A percentile compares a stretch with the other conserved stretches of the same genome.
Evolutionary conservation across 129 eudicot species (phyloP).

Genomic region (Deinandra increscens): DNA sequence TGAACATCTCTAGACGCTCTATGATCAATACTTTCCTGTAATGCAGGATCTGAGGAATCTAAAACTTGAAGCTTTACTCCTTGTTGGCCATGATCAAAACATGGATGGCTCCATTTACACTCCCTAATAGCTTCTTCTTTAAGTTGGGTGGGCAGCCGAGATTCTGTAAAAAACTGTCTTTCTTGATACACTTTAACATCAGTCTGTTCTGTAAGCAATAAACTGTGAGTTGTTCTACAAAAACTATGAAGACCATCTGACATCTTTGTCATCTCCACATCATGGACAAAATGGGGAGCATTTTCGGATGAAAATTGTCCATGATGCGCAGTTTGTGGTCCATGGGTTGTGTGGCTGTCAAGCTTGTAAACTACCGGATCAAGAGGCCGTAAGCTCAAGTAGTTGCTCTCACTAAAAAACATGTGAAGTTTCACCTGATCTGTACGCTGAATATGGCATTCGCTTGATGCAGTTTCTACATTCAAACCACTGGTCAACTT

Average conservation of each 20-base stretch:
- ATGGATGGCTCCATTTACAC: conserved; percentile 27
- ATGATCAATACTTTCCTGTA: conserved; percentile 36
- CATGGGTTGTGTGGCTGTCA: conserved; percentile 25
- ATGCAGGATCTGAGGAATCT: conserved; percentile 50
- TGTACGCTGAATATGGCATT: conserved; percentile 23
- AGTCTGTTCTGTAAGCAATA: conserved; percentile 52
- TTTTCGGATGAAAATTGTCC: conserved; percentile 23
- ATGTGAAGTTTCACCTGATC: conserved; percentile 38
- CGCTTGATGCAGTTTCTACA: conserved; percentile 30
- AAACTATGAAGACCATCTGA: conserved; percentile 42
- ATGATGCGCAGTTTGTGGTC: conserved; percentile 23
- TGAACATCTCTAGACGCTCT: conserved; percentile 32
- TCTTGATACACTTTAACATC: conserved; percentile 42
- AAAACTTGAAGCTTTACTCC: conserved; percentile 56
- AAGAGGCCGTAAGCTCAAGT: not conserved
- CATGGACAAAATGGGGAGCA: conserved; percentile 35
- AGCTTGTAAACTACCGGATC: conserved; percentile 11
- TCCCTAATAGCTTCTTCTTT: conserved; percentile 32
- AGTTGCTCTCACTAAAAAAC: conserved; percentile 38
- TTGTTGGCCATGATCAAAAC: conserved; percentile 32
- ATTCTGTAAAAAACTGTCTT: conserved; percentile 40
- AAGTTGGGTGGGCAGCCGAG: conserved; percentile 25
- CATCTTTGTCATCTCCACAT: conserved; percentile 43
- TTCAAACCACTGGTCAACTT: conserved; percentile 17
- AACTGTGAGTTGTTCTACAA: conserved; percentile 61